phyloP scores from a whole-genome alignment of 257 asterid genomes.

The Rauvolfia tetraphylla region DNA sequence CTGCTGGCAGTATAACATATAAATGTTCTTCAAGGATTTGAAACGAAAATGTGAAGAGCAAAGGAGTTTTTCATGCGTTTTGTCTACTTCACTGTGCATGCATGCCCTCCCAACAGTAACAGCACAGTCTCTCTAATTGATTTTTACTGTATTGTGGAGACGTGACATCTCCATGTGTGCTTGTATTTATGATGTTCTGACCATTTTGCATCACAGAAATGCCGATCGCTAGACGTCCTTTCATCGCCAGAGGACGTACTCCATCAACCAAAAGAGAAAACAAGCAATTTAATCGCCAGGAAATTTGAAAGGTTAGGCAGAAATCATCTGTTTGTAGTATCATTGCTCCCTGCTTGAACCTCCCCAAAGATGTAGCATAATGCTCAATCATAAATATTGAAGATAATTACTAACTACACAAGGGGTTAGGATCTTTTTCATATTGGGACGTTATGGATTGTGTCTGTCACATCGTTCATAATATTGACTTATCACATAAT shows the following conservation, averaged over 20 bases:
- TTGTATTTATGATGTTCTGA: conserved; percentile 20
- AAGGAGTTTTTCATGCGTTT: neutral
- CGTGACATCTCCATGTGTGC: conserved; percentile 26
- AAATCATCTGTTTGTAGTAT: neutral
- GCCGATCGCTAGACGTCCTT: conserved; percentile 15
- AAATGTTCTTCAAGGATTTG: no score
- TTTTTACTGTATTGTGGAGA: neutral
- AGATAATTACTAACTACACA: neutral
- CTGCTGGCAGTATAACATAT: no score
- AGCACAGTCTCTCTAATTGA: neutral
- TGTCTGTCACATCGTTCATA: no score
- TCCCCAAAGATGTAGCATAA: no score
- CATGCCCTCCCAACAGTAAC: conserved; percentile 3
- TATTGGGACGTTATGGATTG: no score
- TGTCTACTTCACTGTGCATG: conserved; percentile 10
- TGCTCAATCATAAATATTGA: neutral
- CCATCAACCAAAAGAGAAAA: neutral
- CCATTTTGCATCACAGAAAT: neutral
- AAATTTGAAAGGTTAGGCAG: no score
- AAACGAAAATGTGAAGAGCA: no score
- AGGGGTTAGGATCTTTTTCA: neutral
- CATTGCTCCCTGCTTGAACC: neutral
- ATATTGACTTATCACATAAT: neutral
- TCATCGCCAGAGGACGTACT: conserved; percentile 11
- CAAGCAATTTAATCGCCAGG: neutral